Evolutionary conservation across 2,329 filamentous ascomycete genomes (phyloP).

Genomic region (Claviceps lovelessii): DNA sequence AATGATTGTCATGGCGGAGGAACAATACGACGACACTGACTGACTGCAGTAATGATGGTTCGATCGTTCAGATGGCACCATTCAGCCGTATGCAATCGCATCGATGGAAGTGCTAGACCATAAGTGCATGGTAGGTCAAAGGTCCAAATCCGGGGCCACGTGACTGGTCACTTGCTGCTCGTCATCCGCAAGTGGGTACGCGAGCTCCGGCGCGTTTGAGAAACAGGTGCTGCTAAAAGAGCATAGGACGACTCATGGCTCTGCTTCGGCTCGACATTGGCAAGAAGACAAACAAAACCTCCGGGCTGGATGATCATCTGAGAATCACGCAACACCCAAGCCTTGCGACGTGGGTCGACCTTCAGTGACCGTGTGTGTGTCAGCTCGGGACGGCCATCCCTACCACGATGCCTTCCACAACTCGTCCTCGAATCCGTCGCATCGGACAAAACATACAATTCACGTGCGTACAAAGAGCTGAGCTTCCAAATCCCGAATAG

Average conservation of each 20-base stretch:
- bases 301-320: not conserved
- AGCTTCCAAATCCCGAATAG: no score
- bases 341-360: not conserved
- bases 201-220: not conserved
- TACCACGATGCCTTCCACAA: conserved; percentile 18
- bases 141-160: not conserved
- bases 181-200: not conserved
- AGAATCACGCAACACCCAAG: not conserved
- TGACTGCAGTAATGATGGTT: no score
- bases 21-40: no score
- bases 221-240: not conserved
- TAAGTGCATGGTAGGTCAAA: no score
- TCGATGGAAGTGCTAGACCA: no score
- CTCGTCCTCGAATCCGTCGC: conserved; percentile 28
- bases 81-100: no score
- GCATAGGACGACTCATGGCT: not conserved
- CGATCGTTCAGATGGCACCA: no score
- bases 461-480: conserved; percentile 22
- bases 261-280: not conserved
- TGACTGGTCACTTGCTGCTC: not conserved
- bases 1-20: no score
- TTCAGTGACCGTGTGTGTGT: conserved; percentile 2
- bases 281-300: not conserved
- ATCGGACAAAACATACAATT: conserved; percentile 35
- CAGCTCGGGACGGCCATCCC: conserved; percentile 1